phyloP scores from a whole-genome alignment of 257 asterid species.

The Lantana camara region DNA sequence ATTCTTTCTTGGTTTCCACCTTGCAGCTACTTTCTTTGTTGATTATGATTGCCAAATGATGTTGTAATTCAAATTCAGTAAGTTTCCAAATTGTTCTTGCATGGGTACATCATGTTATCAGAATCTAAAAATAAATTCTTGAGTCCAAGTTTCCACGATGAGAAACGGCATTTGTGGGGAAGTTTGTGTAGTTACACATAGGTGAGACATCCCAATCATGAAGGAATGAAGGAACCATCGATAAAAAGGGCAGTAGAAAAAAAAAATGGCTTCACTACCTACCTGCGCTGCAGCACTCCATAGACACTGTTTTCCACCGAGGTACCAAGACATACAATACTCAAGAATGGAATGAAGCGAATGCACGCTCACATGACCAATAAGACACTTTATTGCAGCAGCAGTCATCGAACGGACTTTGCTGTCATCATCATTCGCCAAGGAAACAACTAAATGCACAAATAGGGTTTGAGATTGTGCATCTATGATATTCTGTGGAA shows the following conservation, averaged over 20 bases:
- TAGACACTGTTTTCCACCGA: constrained; percentile 57
- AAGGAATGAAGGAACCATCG: background rate
- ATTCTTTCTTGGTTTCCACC: no score
- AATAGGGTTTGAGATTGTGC: constrained; percentile 70
- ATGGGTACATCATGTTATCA: no score
- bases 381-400: constrained; percentile 74
- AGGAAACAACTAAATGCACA: constrained; percentile 64
- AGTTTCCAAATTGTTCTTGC: no score
- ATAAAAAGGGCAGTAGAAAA: no score
- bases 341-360: constrained; percentile 59
- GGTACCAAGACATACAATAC: constrained; percentile 76
- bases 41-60: no score
- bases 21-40: no score
- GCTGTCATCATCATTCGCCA: constrained; percentile 80
- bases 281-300: constrained; percentile 97
- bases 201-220: background rate
- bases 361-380: constrained; percentile 57
- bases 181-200: no score
- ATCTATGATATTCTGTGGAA: constrained; percentile 55
- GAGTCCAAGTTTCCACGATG: no score
- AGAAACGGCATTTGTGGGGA: no score
- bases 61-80: no score
- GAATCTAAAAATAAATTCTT: no score
- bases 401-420: constrained; percentile 86
- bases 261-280: no score